Conservation (phyloP, 495 filamentous ascomycete genomes). For the Saxophila tyrrhenica region DNA sequence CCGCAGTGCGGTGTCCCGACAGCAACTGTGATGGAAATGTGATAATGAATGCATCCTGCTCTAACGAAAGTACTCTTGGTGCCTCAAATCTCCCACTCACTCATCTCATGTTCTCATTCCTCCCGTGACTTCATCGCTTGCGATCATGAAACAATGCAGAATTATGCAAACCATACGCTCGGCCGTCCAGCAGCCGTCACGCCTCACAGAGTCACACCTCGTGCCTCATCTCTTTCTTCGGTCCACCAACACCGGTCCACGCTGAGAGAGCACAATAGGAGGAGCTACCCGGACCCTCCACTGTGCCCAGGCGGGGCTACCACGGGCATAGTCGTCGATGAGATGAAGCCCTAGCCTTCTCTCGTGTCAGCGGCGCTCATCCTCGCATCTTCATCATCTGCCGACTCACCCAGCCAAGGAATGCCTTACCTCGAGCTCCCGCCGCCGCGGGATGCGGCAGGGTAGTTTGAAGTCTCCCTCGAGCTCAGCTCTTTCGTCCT, state of each 20-base stretch:
- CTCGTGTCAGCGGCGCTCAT: conserved; percentile 6
- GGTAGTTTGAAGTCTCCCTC: conserved; percentile 24
- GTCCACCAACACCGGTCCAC: neutral
- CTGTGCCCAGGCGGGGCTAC: conserved; percentile 17
- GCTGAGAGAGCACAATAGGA: neutral
- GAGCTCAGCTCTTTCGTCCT: conserved; percentile 32
- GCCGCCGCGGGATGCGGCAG: conserved; percentile 25
- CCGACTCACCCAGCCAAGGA: neutral
- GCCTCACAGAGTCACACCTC: neutral
- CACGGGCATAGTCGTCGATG: conserved; percentile 28
- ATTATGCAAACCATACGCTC: too few species aligned
- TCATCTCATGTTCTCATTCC: too few species aligned
- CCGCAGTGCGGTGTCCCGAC: too few species aligned
- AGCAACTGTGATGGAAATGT: too few species aligned
- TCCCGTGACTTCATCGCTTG: too few species aligned
- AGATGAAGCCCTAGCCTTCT: conserved; percentile 26
- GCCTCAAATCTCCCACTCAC: too few species aligned
- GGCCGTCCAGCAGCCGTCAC: neutral
- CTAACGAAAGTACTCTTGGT: too few species aligned
- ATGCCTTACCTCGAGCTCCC: conserved; percentile 28
- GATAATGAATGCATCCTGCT: too few species aligned
- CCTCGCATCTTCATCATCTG: neutral
- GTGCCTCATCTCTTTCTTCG: neutral
- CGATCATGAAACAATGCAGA: too few species aligned
- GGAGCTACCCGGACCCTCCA: conserved; percentile 2